Conservation (phyloP, 1,139 yeast species). For the Protomyces pachydermus region DNA sequence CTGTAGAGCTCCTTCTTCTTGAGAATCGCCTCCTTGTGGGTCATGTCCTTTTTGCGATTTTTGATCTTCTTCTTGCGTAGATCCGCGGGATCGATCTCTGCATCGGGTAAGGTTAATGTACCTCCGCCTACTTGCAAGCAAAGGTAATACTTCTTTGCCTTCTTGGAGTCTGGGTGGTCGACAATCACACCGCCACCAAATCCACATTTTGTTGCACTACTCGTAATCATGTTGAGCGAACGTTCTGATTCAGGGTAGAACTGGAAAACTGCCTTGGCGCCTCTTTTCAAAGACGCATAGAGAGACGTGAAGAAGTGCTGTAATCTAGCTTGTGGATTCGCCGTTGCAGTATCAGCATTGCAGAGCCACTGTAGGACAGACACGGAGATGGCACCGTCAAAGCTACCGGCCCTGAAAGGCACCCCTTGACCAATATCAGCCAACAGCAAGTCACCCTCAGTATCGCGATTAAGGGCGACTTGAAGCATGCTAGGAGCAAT, state of each 20-base stretch:
- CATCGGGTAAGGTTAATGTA: constrained; percentile 41
- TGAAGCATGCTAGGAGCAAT: constrained; percentile 93
- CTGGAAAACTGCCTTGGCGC: constrained; percentile 96
- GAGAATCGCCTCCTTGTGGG: constrained; percentile 63
- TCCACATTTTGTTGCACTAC: constrained; percentile 89
- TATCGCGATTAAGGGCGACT: constrained; percentile 83
- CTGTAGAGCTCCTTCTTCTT: constrained; percentile 93
- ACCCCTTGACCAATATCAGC: constrained; percentile 92
- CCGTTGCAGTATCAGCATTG: constrained; percentile 79
- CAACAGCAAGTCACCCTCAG: constrained; percentile 86
- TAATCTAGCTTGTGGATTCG: constrained; percentile 82
- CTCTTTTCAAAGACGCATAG: constrained; percentile 79
- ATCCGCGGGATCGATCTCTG: constrained; percentile 52
- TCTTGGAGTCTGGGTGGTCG: constrained; percentile 89
- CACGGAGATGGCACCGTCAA: constrained; percentile 93
- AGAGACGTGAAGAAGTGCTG: constrained; percentile 79
- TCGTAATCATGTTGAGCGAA: constrained; percentile 70
- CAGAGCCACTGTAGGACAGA: constrained; percentile 98
- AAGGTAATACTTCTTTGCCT: constrained; percentile 82
- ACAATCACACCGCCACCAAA: constrained; percentile 93
- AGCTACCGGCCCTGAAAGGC: constrained; percentile 93
- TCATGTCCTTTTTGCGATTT: constrained; percentile 40
- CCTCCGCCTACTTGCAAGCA: constrained; percentile 80
- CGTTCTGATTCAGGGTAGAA: constrained; percentile 88
- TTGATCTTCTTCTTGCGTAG: constrained; percentile 57